Percentiles rank a stretch among this genome's conserved stretches.
Evolutionary conservation across 164 flowering plant genomes (phyloP).

Genomic region (Kalanchoe fedtschenkoi): DNA sequence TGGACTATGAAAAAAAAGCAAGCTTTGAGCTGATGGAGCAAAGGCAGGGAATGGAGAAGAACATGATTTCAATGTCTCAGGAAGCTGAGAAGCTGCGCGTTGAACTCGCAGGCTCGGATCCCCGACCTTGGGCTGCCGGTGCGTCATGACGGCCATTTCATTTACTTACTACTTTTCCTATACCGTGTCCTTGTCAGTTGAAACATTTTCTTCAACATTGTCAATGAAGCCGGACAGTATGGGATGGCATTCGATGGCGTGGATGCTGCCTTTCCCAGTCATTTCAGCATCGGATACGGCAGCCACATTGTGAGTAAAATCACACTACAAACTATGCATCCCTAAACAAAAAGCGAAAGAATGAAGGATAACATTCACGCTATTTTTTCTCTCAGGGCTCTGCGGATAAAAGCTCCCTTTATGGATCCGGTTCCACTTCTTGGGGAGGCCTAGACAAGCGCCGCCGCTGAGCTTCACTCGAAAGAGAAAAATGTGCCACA

Average conservation of each 20-base stretch:
- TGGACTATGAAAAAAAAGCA: slow-evolving; percentile 85
- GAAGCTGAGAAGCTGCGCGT: slow-evolving; percentile 89
- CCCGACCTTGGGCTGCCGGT: slow-evolving; percentile 74
- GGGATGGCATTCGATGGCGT: neutral
- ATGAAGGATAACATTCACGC: neutral
- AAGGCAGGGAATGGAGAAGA: slow-evolving; percentile 82
- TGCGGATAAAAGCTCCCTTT: slow-evolving; percentile 52
- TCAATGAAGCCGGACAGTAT: neutral
- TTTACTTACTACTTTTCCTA: neutral
- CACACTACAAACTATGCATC: neutral
- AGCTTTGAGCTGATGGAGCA: slow-evolving; percentile 74
- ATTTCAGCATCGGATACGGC: neutral
- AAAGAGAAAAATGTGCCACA: too few relatives aligned
- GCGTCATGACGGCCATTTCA: slow-evolving; percentile 1
- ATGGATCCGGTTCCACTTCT: slow-evolving; percentile 55
- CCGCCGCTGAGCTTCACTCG: slow-evolving; percentile 39
- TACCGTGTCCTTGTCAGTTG: neutral
- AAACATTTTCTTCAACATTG: neutral
- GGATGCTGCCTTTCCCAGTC: neutral
- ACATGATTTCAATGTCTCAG: slow-evolving; percentile 82
- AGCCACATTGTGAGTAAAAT: neutral
- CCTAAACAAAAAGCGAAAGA: neutral
- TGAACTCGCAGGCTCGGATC: slow-evolving; percentile 48
- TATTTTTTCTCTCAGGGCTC: slow-evolving; percentile 34
- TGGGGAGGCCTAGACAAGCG: slow-evolving; percentile 62